These are phyloP conservation scores for Colletotrichum sp. DNA, from an alignment of 2,329 filamentous ascomycete species.

Conservation along the genomic window DNA sequence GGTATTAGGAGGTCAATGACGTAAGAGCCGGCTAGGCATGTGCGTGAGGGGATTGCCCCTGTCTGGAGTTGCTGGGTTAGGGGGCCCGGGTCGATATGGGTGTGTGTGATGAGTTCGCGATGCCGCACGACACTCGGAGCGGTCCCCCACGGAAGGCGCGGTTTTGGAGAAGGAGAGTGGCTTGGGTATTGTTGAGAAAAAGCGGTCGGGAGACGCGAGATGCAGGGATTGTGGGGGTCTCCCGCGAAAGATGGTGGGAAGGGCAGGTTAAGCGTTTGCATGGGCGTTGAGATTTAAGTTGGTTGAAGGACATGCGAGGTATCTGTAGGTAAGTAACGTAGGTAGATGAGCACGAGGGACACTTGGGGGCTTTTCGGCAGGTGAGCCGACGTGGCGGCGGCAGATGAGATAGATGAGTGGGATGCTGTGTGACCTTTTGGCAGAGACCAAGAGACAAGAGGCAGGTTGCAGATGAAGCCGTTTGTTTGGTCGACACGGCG, in stretches of 20 bases:
- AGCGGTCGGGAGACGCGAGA: constrained; percentile 1
- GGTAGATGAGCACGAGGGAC: neutral
- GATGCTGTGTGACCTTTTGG: neutral
- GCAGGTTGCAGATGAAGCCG: neutral
- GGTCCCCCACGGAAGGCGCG: neutral
- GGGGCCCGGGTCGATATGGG: neutral
- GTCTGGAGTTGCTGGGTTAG: neutral
- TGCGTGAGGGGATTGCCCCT: neutral
- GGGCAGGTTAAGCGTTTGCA: neutral
- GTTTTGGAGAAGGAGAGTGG: neutral
- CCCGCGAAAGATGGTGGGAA: neutral
- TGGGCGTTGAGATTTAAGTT: neutral
- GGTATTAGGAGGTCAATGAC: constrained; percentile 1
- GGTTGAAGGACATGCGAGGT: neutral
- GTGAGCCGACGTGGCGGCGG: neutral
- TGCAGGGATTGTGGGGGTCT: constrained; percentile 13
- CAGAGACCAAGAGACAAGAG: neutral
- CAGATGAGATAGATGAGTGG: neutral
- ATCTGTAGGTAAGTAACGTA: neutral
- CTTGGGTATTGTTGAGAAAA: constrained; percentile 13
- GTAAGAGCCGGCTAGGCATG: constrained; percentile 1
- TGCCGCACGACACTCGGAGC: neutral
- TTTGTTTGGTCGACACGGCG: neutral
- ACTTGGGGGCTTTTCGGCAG: neutral
- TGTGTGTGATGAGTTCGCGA: neutral